A percentile compares a stretch with the other conserved stretches of the same genome.
These are phyloP conservation scores for Podila horticola DNA, from an alignment of 192 early-diverging fungal genomes.

Conservation along the genomic window DNA sequence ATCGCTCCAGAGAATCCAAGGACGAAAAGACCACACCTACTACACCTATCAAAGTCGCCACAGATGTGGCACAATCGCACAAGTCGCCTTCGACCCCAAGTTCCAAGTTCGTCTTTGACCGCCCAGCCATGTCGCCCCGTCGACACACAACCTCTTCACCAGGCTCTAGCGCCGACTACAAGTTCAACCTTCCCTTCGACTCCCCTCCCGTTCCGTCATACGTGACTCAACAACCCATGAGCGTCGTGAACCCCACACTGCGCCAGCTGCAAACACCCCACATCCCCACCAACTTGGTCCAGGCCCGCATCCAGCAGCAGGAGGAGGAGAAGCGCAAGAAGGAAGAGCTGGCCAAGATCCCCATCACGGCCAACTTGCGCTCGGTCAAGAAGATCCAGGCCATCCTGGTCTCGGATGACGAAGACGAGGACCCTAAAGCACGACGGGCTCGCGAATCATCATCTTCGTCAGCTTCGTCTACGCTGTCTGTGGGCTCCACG, in stretches of 20 bases:
- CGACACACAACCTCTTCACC: slow-evolving; percentile 38
- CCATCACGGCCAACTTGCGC: slow-evolving; percentile 43
- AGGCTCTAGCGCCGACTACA: neutral
- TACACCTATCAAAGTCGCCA: neutral
- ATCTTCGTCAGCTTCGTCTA: slow-evolving; percentile 2
- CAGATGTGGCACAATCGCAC: neutral
- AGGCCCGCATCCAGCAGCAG: slow-evolving; percentile 44
- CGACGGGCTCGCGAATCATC: neutral
- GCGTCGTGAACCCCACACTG: slow-evolving; percentile 32
- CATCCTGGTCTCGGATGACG: slow-evolving; percentile 33
- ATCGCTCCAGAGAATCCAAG: neutral
- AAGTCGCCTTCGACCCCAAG: neutral
- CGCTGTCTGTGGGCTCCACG: slow-evolving; percentile 9
- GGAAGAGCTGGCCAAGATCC: slow-evolving; percentile 48
- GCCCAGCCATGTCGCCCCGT: slow-evolving; percentile 22
- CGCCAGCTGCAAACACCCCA: slow-evolving; percentile 45
- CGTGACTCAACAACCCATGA: slow-evolving; percentile 17
- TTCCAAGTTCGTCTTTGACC: slow-evolving; percentile 14
- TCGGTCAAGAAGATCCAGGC: slow-evolving; percentile 50
- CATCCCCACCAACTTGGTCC: slow-evolving; percentile 42
- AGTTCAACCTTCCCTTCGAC: neutral
- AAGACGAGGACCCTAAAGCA: slow-evolving; percentile 13
- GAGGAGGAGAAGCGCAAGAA: slow-evolving; percentile 29
- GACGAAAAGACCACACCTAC: neutral
- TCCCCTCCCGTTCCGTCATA: neutral